Percentiles rank a stretch among this genome's conserved stretches.
These are phyloP conservation scores for Phytophthora cryptogea DNA, from an alignment of 352 stramenopile species.

Conservation along the genomic window DNA sequence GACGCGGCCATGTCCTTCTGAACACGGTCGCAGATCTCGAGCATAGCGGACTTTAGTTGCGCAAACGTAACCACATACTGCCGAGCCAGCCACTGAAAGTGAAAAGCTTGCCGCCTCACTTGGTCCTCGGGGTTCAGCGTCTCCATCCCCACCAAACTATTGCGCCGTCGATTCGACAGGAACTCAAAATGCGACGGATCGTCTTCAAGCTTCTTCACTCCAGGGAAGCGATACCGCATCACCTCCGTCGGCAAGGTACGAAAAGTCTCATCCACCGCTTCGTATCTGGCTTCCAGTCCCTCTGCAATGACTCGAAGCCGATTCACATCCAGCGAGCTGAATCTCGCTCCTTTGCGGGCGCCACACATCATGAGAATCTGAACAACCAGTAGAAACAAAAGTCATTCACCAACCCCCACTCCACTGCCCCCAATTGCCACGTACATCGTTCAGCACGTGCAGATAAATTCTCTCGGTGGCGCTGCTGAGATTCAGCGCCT, in stretches of 20 bases:
- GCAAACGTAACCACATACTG: conserved; percentile 71
- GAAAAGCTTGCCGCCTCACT: conserved; percentile 56
- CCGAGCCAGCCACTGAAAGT: conserved; percentile 74
- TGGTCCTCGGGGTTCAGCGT: conserved; percentile 26
- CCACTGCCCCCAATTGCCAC: neutral
- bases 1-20: conserved; percentile 39
- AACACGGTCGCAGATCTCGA: conserved; percentile 59
- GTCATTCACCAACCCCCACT: neutral
- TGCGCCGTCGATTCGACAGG: conserved; percentile 32
- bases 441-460: conserved; percentile 80
- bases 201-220: conserved; percentile 67
- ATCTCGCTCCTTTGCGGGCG: conserved; percentile 78
- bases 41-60: conserved; percentile 49
- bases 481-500: conserved; percentile 72
- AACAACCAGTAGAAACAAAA: neutral
- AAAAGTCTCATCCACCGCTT: conserved; percentile 58
- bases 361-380: conserved; percentile 80
- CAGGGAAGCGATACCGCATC: conserved; percentile 61
- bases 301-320: conserved; percentile 54
- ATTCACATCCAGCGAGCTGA: conserved; percentile 75
- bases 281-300: conserved; percentile 54
- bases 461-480: conserved; percentile 73
- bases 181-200: conserved; percentile 49
- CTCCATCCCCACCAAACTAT: conserved; percentile 35
- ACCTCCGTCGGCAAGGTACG: conserved; percentile 59